Conservation (phyloP, 345 rosid species). For the Gynandropsis gynandra region DNA sequence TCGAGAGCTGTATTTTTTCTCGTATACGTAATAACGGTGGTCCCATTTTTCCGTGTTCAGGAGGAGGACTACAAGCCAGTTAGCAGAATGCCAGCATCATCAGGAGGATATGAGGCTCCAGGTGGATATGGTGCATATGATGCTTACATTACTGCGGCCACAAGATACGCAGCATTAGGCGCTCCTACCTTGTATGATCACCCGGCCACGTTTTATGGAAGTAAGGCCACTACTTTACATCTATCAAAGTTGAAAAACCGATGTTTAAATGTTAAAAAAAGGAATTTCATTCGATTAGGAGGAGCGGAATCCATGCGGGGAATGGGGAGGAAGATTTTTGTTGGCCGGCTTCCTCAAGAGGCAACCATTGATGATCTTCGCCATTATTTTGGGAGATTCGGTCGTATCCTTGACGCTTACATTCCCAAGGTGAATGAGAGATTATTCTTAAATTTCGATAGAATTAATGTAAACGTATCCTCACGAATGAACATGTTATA, state of each 20-base stretch:
- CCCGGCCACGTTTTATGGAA: constrained; percentile 69
- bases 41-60: constrained; percentile 24
- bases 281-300: constrained; percentile 34
- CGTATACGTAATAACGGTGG: no score
- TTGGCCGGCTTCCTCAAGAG: constrained; percentile 97
- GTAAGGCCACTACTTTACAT: constrained; percentile 40
- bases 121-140: constrained; percentile 97
- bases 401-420: constrained; percentile 82
- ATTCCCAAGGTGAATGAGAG: constrained; percentile 54
- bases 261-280: neutral
- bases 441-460: neutral
- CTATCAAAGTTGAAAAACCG: neutral
- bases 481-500: no score
- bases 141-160: constrained; percentile 96
- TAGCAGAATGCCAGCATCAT: constrained; percentile 43
- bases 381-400: constrained; percentile 88
- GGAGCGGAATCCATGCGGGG: constrained; percentile 63
- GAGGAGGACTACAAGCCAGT: constrained; percentile 77
- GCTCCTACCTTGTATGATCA: constrained; percentile 94
- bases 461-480: constrained; percentile 14
- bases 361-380: constrained; percentile 80
- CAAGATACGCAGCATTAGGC: constrained; percentile 91
- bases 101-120: constrained; percentile 58
- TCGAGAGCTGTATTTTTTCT: neutral
- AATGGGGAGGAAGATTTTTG: constrained; percentile 84